These are phyloP conservation scores for Usnea hakonensis DNA, from an alignment of 495 filamentous ascomycete species.

Conservation along the genomic window DNA sequence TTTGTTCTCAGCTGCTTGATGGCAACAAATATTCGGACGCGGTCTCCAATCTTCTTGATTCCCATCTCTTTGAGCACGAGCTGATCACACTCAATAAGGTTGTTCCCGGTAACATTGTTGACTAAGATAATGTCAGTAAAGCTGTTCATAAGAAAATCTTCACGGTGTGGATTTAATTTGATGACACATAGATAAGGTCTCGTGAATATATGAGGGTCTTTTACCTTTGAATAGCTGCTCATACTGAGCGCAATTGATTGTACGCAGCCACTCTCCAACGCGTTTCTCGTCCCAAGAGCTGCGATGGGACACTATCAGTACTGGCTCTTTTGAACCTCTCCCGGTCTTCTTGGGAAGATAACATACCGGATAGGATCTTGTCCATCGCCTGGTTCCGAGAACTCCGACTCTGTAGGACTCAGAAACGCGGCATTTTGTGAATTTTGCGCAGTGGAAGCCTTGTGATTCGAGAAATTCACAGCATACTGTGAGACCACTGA, in stretches of 20 bases:
- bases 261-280: slow-evolving; percentile 82
- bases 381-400: slow-evolving; percentile 67
- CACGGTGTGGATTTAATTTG: background rate
- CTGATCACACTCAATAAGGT: slow-evolving; percentile 94
- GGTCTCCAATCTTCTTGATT: slow-evolving; percentile 94
- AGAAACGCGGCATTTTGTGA: slow-evolving; percentile 59
- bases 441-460: slow-evolving; percentile 47
- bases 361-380: slow-evolving; percentile 53
- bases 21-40: slow-evolving; percentile 84
- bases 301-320: background rate
- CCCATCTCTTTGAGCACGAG: slow-evolving; percentile 95
- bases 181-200: background rate
- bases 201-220: background rate
- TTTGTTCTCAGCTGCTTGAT: slow-evolving; percentile 89
- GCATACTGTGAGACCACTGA: slow-evolving; percentile 40
- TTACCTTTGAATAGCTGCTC: slow-evolving; percentile 77
- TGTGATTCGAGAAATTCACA: slow-evolving; percentile 46
- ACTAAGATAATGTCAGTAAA: slow-evolving; percentile 31
- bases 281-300: slow-evolving; percentile 85
- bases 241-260: slow-evolving; percentile 88
- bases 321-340: background rate
- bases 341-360: slow-evolving; percentile 28
- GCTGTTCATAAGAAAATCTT: background rate
- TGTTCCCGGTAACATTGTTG: slow-evolving; percentile 95
- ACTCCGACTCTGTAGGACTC: slow-evolving; percentile 91